Evolutionary conservation across 2,329 filamentous ascomycete genomes (phyloP), one percentile per base, ranked within the genome.

Genomic region (Pseudogymnoascus sp.): DNA sequence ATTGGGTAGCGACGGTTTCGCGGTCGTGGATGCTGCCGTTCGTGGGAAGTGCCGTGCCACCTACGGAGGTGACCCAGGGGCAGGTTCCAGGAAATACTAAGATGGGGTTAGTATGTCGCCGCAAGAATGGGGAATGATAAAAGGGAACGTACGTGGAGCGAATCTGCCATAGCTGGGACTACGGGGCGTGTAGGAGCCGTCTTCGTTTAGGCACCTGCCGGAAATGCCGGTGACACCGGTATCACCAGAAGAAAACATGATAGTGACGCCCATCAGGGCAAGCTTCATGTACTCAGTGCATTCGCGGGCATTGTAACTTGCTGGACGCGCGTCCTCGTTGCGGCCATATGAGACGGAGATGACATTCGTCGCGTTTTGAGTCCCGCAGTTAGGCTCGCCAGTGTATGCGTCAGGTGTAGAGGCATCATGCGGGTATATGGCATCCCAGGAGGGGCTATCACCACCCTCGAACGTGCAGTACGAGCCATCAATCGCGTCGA

Each of bases 21-120:
- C 19, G 41, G 19, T 43, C 41, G 41, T 43, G 41, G 80, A 64
- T 65, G 28, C 61, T 67, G 16, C 41, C 67, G 8, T 63, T 62
- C 62, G 77, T 71, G 43, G 80, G 77, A 61, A 78, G 75, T 66
- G 76, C 74, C 1, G 85, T 86, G 1, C 84, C 87, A 11, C 88
- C 88, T 1, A 90, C 82, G 3, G 81, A 75, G 0, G 88, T 90
- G 11, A 89, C 82, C 72, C 83, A 90, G 0, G 87, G 87, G 68
- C 88, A 90, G 0, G 82, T 81, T 0, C 81, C 82, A 0, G 88
- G 88, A 74, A 90, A 90, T 43, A 43, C 41, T 43, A 24, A 1
- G 78, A 79, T 1, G 86, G 80, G 80, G 56, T 70, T 69, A 65
- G 19, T 24, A 19, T 8, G 8, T 40, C 5, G 6, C 38, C n/a